Evolutionary conservation across 345 rosid species (phyloP).

Genomic region (Raphanus sativus): DNA sequence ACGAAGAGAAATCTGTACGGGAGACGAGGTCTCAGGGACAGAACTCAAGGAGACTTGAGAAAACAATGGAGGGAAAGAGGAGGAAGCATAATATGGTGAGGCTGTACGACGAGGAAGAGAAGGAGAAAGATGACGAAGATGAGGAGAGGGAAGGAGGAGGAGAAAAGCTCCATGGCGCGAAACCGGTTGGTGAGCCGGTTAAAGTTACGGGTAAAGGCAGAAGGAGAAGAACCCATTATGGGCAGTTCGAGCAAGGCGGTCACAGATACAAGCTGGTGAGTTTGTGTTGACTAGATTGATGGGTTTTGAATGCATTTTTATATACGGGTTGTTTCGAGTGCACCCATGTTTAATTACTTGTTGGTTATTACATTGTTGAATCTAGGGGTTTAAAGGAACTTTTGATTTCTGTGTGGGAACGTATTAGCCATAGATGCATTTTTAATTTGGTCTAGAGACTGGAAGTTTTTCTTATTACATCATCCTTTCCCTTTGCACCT

Average conservation of each 20-base stretch:
- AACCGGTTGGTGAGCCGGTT: constrained; percentile 64
- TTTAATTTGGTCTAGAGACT: neutral
- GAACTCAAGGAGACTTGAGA: neutral
- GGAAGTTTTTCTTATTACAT: neutral
- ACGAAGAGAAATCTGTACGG: constrained; percentile 9
- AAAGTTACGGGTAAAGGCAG: constrained; percentile 78
- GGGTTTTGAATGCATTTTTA: neutral
- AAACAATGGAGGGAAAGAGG: constrained; percentile 1
- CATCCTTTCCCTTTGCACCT: neutral
- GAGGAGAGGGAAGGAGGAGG: constrained; percentile 32
- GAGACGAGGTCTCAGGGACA: constrained; percentile 32
- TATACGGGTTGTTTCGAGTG: neutral
- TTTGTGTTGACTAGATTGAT: neutral
- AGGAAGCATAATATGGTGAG: constrained; percentile 28
- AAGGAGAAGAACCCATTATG: constrained; percentile 57
- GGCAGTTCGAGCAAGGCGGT: constrained; percentile 75
- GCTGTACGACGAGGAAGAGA: constrained; percentile 6
- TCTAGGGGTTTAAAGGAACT: neutral
- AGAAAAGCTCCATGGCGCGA: constrained; percentile 69
- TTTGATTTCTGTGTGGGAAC: constrained; percentile 1
- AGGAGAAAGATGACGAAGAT: neutral
- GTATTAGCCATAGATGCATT: neutral
- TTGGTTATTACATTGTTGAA: neutral
- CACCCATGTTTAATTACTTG: constrained; percentile 1
- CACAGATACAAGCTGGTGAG: constrained; percentile 79